These are phyloP conservation scores for Ramicandelaber brevisporus DNA, from an alignment of 192 early-diverging fungal genomes.

Conservation along the genomic window DNA sequence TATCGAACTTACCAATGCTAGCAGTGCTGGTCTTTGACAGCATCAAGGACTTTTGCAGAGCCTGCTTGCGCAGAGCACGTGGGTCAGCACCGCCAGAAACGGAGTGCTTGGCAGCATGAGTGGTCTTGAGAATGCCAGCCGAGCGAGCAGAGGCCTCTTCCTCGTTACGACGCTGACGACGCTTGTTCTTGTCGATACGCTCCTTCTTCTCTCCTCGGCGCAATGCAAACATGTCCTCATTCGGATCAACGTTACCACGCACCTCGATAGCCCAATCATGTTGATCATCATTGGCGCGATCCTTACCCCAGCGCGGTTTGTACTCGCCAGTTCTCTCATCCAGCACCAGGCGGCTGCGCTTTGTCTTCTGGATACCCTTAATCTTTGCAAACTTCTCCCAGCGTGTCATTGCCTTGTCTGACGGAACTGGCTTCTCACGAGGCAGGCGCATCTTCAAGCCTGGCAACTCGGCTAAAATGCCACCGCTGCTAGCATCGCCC, in stretches of 20 bases:
- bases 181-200: constrained; percentile 66
- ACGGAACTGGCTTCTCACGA: constrained; percentile 80
- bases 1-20: constrained; percentile 78
- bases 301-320: constrained; percentile 67
- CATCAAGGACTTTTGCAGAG: constrained; percentile 43
- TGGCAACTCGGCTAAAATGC: constrained; percentile 60
- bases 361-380: constrained; percentile 79
- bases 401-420: constrained; percentile 67
- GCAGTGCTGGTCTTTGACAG: constrained; percentile 69
- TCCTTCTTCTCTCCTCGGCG: constrained; percentile 64
- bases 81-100: constrained; percentile 22
- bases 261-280: constrained; percentile 91
- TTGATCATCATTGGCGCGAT: constrained; percentile 39
- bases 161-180: constrained; percentile 59
- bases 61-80: constrained; percentile 33
- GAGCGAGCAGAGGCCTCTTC: constrained; percentile 45
- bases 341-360: constrained; percentile 56
- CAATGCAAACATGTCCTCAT: constrained; percentile 65
- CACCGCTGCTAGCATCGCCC: constrained; percentile 37
- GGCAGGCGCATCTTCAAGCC: constrained; percentile 35
- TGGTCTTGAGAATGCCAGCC: constrained; percentile 15
- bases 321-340: constrained; percentile 67
- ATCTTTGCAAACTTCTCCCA: constrained; percentile 97
- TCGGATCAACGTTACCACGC: constrained; percentile 51
- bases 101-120: no score